Evolutionary conservation across 2,329 filamentous ascomycete genomes (phyloP), one percentile per base, ranked within the genome.

Genomic region (Leptographium procerum): DNA sequence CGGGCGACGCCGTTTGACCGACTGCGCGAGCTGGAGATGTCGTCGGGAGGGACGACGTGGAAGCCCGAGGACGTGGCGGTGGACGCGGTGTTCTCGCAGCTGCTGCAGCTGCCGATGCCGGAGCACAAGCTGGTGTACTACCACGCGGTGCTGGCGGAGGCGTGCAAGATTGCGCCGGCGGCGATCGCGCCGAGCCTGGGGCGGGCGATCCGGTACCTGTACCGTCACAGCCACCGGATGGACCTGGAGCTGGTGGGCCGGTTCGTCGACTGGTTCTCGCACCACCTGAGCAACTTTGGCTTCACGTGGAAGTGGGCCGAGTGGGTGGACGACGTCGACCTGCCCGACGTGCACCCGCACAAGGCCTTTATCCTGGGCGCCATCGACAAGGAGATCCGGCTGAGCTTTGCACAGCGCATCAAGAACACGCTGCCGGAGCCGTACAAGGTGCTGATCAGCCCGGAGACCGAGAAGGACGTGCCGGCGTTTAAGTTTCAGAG

Each of bases 231-330:
- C 11, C 85, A 90, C 60, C 82, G 80, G 2, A 85, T 97, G 77
- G 94, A 99, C 68, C 77, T 96, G 53, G 91, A 97, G 72, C 76
- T 99, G 50, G 81, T 78, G 58, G 87, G 91, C 67, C 84, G 94
- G 29, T 97, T 97, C 73, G 78, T 96, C 69, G 92, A 97, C 70
- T 99, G 94, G 94, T 99, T 99, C 69, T 83, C 92, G 22, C 94
- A 99, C 70, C 94, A 99, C 75, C 75, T 99, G 64, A 96, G 91
- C 74, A 99, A 99, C 75, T 99, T 99, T 69, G 94, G 95, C 57
- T 99, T 97, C 70, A 94, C 94, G 11, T 99, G 94, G 94, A 97
- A 97, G 73, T 99, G 94, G 94, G 86, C 88, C 19, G 94, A 99
- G 74, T 99, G 94, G 94, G 81, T 88, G 53, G 89, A 91, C 19